These are phyloP conservation scores for Aspergillus calidoustus DNA, from an alignment of 2,329 filamentous ascomycete genomes.

Conservation along the genomic window DNA sequence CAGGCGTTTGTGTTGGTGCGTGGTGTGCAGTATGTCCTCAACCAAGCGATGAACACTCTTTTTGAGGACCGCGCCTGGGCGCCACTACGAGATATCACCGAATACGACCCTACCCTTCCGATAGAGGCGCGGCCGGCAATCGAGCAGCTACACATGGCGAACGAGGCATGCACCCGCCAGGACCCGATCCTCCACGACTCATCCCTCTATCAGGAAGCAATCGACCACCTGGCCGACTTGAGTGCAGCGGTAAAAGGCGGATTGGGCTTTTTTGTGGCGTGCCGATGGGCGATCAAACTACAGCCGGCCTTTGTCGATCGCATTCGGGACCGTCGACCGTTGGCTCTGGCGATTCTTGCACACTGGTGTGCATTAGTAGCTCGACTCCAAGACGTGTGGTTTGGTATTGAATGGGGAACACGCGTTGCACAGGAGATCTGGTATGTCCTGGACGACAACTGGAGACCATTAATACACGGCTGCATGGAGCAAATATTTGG, in stretches of 20 bases:
- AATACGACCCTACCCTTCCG: slow-evolving; percentile 27
- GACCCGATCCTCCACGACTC: slow-evolving; percentile 30
- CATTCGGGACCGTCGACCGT: slow-evolving; percentile 41
- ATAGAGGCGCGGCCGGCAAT: slow-evolving; percentile 27
- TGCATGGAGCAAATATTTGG: slow-evolving; percentile 39
- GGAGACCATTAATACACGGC: slow-evolving; percentile 36
- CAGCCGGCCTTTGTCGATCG: slow-evolving; percentile 40
- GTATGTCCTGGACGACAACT: slow-evolving; percentile 35
- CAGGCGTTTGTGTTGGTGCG: slow-evolving; percentile 40
- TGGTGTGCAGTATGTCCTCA: slow-evolving; percentile 41
- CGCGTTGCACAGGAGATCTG: slow-evolving; percentile 68
- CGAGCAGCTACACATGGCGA: slow-evolving; percentile 32
- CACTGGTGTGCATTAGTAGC: slow-evolving; percentile 64
- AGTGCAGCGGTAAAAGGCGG: slow-evolving; percentile 31
- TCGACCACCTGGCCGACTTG: slow-evolving; percentile 35
- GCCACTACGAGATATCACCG: slow-evolving; percentile 33
- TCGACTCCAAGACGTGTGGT: slow-evolving; percentile 65
- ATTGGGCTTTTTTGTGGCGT: slow-evolving; percentile 57
- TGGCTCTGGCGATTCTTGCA: slow-evolving; percentile 63
- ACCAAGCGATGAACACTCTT: slow-evolving; percentile 24
- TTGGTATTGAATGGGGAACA: slow-evolving; percentile 68
- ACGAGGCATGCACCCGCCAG: slow-evolving; percentile 27
- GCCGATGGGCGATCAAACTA: slow-evolving; percentile 45
- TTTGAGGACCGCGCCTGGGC: slow-evolving; percentile 34
- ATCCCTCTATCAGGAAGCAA: slow-evolving; percentile 28